phyloP scores from a whole-genome alignment of 345 rosid genomes.

The Pistacia integerrima region DNA sequence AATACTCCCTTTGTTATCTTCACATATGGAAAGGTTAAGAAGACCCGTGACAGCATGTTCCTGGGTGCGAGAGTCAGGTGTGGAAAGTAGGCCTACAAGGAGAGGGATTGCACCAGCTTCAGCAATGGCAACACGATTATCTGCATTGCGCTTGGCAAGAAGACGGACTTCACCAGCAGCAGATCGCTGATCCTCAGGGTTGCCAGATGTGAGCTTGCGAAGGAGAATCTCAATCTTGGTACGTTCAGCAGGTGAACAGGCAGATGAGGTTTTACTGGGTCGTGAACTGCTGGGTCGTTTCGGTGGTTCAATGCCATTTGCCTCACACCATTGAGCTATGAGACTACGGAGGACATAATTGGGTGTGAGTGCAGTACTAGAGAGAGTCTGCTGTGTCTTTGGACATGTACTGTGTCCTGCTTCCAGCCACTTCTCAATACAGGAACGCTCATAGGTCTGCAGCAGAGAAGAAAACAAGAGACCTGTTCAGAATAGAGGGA shows the following conservation, averaged over 20 bases:
- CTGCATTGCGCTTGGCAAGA: conserved; percentile 95
- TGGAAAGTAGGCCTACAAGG: conserved; percentile 76
- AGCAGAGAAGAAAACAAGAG: conserved; percentile 23
- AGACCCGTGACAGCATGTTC: conserved; percentile 97
- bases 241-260: conserved; percentile 74
- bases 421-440: conserved; percentile 96
- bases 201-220: conserved; percentile 70
- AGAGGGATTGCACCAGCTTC: conserved; percentile 99
- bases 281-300: conserved; percentile 72
- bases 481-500: conserved; percentile 10
- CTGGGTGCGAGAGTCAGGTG: conserved; percentile 86
- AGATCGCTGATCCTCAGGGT: conserved; percentile 74
- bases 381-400: conserved; percentile 84
- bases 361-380: conserved; percentile 70
- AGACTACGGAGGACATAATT: conserved; percentile 94
- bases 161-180: conserved; percentile 97
- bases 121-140: conserved; percentile 95
- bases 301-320: conserved; percentile 86
- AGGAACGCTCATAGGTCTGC: conserved; percentile 91
- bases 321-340: conserved; percentile 97
- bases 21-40: conserved; percentile 94
- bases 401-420: conserved; percentile 91
- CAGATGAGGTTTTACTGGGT: conserved; percentile 60
- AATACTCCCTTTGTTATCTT: conserved; percentile 91
- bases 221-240: conserved; percentile 74